Evolutionary conservation across 306 rosid genomes (phyloP), one percentile per base, ranked within the genome.

Genomic region (Herpetospermum pedunculosum): DNA sequence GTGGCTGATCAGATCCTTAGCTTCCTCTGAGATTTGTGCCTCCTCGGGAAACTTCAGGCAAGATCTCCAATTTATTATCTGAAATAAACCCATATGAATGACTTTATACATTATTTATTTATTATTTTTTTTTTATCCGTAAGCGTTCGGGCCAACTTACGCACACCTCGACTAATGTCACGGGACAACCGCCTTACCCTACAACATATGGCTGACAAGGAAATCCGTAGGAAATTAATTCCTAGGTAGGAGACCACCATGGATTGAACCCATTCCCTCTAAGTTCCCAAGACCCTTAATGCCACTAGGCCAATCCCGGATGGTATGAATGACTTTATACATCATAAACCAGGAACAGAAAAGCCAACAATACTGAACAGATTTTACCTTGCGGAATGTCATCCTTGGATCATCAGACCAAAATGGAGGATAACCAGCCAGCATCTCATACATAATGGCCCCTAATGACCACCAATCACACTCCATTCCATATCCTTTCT

Each of bases 401-500:
- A 91, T 89, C 84, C 99, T 95, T 76, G 99, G 99, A 84, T 95
- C 99, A 8, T 95, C 99, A 73, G 99, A 91, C 84, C 92, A 91
- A 82, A 95, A 95, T 63, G 99, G 99, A 74, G 99, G 97, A 85
- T 91, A 95, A 25, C 99, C 99, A 23, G 88, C 81, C 73, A 95
- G 92, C 99, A 95, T 95, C 88, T 95, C 99, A 54, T 91, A 95
- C 99, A 95, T 78, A 83, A 95, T 95, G 38, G 99, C 97, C 75
- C 99, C 99, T 74, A 95, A 86, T 25, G 99, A 95, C 99, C 99
- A 95, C 99, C 99, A 95, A 84, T 95, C 99, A 78, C 99, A 95
- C 83, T 95, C 99, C 21, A 95, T 89, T 77, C 96, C 99, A 76
- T 91, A 95, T 46, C 99, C 99, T 81, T 95, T 95, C 90, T 91